Conservation (phyloP, 306 rosid species). For the Quercus ilex region DNA sequence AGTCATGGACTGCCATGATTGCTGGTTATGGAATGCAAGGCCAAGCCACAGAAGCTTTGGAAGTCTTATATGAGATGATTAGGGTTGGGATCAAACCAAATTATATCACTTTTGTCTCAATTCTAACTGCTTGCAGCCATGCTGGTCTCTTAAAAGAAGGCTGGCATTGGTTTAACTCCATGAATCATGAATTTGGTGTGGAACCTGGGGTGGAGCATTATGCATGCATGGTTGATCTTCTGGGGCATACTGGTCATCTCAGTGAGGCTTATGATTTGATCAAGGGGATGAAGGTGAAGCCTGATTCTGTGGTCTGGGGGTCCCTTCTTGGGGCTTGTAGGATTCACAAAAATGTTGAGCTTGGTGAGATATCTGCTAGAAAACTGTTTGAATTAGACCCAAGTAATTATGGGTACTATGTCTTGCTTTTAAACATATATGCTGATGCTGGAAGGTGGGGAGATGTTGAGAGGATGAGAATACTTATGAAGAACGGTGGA, state of each 20-base stretch:
- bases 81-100: conserved; percentile 51
- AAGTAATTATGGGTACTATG: conserved; percentile 68
- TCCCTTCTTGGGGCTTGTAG: conserved; percentile 79
- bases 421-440: conserved; percentile 69
- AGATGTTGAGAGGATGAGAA: conserved; percentile 70
- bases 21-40: conserved; percentile 89
- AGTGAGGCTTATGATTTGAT: conserved; percentile 64
- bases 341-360: conserved; percentile 65
- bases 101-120: conserved; percentile 62
- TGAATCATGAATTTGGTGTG: conserved; percentile 49
- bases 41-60: conserved; percentile 53
- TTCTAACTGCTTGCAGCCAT: conserved; percentile 77
- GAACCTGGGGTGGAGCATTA: conserved; percentile 78
- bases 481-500: conserved; percentile 55
- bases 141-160: conserved; percentile 72
- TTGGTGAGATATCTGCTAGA: conserved; percentile 66
- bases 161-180: conserved; percentile 71
- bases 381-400: conserved; percentile 70
- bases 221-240: conserved; percentile 79
- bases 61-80: conserved; percentile 56
- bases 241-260: conserved; percentile 73
- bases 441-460: conserved; percentile 79
- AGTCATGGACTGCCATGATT: conserved; percentile 73
- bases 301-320: conserved; percentile 75
- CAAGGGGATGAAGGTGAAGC: conserved; percentile 58